phyloP scores from a whole-genome alignment of 192 early-diverging fungal species.

The Coemansia brasiliensis region DNA sequence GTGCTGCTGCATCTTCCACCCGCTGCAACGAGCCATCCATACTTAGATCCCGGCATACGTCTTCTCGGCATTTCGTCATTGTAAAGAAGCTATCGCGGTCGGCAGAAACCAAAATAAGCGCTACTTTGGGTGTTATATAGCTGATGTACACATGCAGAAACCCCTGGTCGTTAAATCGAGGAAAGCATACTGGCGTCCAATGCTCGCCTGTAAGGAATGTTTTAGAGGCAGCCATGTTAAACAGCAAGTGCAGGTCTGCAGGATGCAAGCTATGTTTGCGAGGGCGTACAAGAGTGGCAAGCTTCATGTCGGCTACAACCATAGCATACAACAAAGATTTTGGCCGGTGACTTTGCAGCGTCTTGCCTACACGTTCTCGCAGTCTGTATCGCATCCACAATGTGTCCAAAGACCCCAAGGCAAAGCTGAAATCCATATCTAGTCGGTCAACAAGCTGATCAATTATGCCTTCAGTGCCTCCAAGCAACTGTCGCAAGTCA shows the following conservation, averaged over 20 bases:
- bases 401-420: conserved; percentile 75
- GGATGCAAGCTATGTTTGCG: conserved; percentile 80
- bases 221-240: conserved; percentile 78
- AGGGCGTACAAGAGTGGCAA: conserved; percentile 74
- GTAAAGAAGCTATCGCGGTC: conserved; percentile 85
- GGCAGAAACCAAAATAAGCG: conserved; percentile 72
- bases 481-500: conserved; percentile 82
- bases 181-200: conserved; percentile 95
- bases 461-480: conserved; percentile 79
- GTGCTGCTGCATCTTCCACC: conserved; percentile 54
- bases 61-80: conserved; percentile 66
- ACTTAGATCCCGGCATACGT: conserved; percentile 54
- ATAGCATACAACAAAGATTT: conserved; percentile 79
- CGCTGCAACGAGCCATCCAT: conserved; percentile 47
- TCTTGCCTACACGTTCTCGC: conserved; percentile 67
- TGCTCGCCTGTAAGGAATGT: conserved; percentile 80
- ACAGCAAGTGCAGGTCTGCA: conserved; percentile 77
- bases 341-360: conserved; percentile 57
- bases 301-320: conserved; percentile 71
- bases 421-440: conserved; percentile 68
- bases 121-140: conserved; percentile 73
- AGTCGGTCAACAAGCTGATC: conserved; percentile 74
- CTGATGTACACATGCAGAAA: conserved; percentile 88
- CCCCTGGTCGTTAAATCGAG: conserved; percentile 81
- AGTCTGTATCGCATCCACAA: conserved; percentile 66